Evolutionary conservation across 202 grass and related monocot species (phyloP).

Genomic region (Setaria italica): DNA sequence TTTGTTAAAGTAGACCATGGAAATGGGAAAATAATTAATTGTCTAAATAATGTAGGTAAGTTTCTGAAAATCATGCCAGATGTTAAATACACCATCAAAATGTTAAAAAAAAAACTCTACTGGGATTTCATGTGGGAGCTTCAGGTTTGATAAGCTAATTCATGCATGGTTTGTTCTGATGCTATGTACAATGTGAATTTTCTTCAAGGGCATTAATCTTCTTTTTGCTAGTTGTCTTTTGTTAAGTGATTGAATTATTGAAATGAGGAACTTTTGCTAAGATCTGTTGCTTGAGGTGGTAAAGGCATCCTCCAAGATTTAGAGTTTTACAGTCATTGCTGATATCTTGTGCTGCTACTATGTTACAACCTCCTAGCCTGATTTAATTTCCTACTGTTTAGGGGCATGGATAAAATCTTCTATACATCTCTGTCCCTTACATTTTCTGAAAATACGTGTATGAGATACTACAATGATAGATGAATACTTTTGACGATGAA

Average conservation of each 20-base stretch:
- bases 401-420: not conserved
- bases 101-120: too few relatives aligned
- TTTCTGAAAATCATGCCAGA: not conserved
- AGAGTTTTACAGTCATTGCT: not conserved
- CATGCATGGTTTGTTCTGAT: not conserved
- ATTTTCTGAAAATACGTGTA: not conserved
- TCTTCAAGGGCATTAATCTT: not conserved
- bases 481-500: not conserved
- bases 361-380: not conserved
- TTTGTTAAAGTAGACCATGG: not conserved
- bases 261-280: not conserved
- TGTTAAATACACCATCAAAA: not conserved
- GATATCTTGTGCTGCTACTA: not conserved
- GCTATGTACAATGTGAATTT: not conserved
- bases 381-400: not conserved
- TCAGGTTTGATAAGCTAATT: too few relatives aligned
- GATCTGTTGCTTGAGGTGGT: not conserved
- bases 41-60: not conserved
- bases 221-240: not conserved
- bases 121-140: too few relatives aligned
- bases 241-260: not conserved
- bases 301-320: constrained; percentile 12
- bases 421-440: not conserved
- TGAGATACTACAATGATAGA: not conserved
- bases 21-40: constrained; percentile 1